Percentiles rank a stretch among this genome's conserved stretches.
Conservation (phyloP, 768 basidiomycete species). For the Suillus lakei region DNA sequence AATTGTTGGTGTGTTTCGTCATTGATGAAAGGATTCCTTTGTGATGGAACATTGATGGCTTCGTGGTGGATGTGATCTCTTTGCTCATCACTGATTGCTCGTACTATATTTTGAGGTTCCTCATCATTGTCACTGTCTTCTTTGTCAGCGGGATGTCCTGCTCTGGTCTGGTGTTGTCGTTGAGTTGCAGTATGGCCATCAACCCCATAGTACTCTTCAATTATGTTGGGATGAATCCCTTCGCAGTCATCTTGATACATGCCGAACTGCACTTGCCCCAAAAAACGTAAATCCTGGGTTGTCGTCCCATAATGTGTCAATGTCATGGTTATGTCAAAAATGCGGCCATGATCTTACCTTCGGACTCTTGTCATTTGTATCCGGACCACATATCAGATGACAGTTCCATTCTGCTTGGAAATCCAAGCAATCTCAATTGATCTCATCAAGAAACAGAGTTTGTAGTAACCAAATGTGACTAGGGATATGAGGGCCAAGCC, state of each 20-base stretch:
- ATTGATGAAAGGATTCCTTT: conserved; percentile 15
- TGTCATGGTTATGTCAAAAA: no score
- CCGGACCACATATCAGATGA: conserved; percentile 4
- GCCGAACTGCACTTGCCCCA: conserved; percentile 18
- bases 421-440: conserved; percentile 3
- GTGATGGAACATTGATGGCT: conserved; percentile 2
- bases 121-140: background rate
- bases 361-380: conserved; percentile 19
- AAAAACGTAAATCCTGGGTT: no score
- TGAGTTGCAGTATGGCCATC: background rate
- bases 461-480: conserved; percentile 16
- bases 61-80: conserved; percentile 11
- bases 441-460: conserved; percentile 5
- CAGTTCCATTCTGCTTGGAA: conserved; percentile 8
- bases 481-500: conserved; percentile 23
- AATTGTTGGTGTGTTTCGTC: conserved; percentile 5
- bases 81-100: conserved; percentile 1
- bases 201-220: conserved; percentile 21
- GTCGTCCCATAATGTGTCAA: no score
- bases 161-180: conserved; percentile 9
- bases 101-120: conserved; percentile 12
- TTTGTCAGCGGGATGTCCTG: conserved; percentile 14
- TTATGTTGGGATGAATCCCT: conserved; percentile 18
- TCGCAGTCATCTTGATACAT: conserved; percentile 21
- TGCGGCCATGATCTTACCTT: background rate